Conservation (phyloP, 306 rosid genomes). For the Purshia tridentata region DNA sequence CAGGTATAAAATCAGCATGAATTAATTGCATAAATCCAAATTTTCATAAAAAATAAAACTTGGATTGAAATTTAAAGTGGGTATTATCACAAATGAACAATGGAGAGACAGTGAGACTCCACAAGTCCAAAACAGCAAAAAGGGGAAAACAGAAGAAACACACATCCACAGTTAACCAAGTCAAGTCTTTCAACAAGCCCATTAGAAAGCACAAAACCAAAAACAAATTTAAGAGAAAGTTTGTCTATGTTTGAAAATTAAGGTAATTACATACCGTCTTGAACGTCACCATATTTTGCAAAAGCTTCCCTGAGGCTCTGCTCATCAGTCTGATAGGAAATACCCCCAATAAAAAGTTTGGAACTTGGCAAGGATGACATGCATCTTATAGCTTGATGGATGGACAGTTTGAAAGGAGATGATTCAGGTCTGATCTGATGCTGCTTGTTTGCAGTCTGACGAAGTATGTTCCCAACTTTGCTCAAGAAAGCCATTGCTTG, state of each 20-base stretch:
- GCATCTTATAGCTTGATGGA: conserved; percentile 63
- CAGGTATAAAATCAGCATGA: not conserved
- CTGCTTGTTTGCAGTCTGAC: conserved; percentile 47
- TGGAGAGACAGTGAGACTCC: too few relatives aligned
- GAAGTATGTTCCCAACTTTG: conserved; percentile 65
- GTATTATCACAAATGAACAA: not conserved
- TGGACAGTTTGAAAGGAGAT: conserved; percentile 43
- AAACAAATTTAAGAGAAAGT: not conserved
- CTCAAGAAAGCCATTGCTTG: conserved; percentile 70
- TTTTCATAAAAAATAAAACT: not conserved
- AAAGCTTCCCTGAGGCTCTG: conserved; percentile 66
- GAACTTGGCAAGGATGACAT: conserved; percentile 56
- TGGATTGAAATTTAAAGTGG: not conserved
- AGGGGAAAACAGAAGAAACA: too few relatives aligned
- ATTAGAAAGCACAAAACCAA: not conserved
- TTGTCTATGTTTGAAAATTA: not conserved
- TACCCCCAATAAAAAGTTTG: conserved; percentile 74
- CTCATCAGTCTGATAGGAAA: conserved; percentile 70
- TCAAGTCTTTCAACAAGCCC: not conserved
- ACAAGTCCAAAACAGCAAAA: not conserved
- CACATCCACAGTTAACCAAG: too few relatives aligned
- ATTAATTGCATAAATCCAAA: not conserved
- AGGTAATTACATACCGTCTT: conserved; percentile 56
- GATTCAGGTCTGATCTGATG: conserved; percentile 35
- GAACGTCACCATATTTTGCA: conserved; percentile 66